Evolutionary conservation across 495 filamentous ascomycete genomes (phyloP).

Genomic region (Bryoglossum gracile): DNA sequence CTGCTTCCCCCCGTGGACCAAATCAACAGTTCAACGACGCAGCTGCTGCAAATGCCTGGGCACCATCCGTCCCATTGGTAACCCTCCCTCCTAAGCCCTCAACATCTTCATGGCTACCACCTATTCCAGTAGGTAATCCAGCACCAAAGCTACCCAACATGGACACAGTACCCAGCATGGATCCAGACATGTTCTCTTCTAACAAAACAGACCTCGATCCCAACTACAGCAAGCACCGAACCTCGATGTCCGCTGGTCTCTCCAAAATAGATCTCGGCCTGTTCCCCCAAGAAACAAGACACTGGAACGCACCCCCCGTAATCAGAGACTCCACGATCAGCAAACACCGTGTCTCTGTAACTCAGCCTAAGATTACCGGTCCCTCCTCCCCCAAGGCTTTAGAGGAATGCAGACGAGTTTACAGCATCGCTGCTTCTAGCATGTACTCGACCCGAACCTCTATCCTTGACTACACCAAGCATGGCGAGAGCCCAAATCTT

Average conservation of each 20-base stretch:
- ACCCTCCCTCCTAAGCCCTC: neutral
- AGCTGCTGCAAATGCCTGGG: too few species aligned
- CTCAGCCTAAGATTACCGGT: conserved; percentile 3
- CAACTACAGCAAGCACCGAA: neutral
- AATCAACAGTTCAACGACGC: neutral
- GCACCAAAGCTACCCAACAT: neutral
- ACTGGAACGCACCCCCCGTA: neutral
- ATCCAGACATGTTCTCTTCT: too few species aligned
- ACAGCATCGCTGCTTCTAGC: conserved; percentile 17
- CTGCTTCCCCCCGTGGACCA: neutral
- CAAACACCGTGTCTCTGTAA: conserved; percentile 15
- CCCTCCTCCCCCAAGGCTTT: too few species aligned
- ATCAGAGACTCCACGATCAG: conserved; percentile 18
- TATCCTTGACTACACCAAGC: neutral
- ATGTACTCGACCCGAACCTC: conserved; percentile 8
- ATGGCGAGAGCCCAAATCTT: too few species aligned
- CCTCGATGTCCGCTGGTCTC: neutral
- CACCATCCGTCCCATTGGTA: conserved; percentile 4
- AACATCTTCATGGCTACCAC: conserved; percentile 4
- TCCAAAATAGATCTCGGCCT: neutral
- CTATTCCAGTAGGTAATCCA: neutral
- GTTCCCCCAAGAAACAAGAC: neutral
- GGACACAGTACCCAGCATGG: neutral
- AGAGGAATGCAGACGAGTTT: neutral
- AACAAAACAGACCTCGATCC: neutral